Evolutionary conservation across 2,329 filamentous ascomycete species (phyloP), one percentile per base, ranked within the genome.

Genomic region (Zymoseptoria tritici): DNA sequence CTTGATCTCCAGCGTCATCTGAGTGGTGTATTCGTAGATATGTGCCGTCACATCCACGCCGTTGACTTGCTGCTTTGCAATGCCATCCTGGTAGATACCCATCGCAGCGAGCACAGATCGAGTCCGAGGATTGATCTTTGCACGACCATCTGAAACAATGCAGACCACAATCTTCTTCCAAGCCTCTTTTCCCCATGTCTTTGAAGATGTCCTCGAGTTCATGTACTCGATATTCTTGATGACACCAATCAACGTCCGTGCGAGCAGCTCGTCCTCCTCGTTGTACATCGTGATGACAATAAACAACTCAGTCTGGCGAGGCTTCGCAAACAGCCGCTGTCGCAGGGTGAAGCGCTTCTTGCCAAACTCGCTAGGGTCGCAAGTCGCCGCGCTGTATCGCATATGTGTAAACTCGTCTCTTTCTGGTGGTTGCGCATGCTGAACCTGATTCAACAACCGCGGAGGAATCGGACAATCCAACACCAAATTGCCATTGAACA

Each of bases 151-250:
- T 69, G 91, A 97, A 66, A 99, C 94, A 52, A 99, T 86, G 74
- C 93, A 97, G 9, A 99, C 94, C 9, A 99, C 94, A 69, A 99
- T 97, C 81, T 99, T 99, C 80, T 99, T 97, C 94, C 94, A 99
- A 4, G 93, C 92, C 69, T 96, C 91, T 74, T 95, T 94, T 66
- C 94, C 94, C 94, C 94, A 99, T 0, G 93, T 97, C 78, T 96
- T 96, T 77, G 91, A 96, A 73, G 89, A 91, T 52, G 87, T 91
- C 55, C 93, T 85, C 62, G 89, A 91, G 76, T 94, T 97, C 90
- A 99, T 97, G 80, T 93, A 92, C 74, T 97, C 93, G 67, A 99
- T 90, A 74, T 99, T 99, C 79, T 99, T 97, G 81, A 97, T 93
- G 4, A 99, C 91, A 74, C 94, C 94, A 55, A 87, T 90, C 90